Evolutionary conservation across 352 stramenopile genomes (phyloP), one percentile per base, ranked within the genome.

Genomic region (Globisporangium emineosum): DNA sequence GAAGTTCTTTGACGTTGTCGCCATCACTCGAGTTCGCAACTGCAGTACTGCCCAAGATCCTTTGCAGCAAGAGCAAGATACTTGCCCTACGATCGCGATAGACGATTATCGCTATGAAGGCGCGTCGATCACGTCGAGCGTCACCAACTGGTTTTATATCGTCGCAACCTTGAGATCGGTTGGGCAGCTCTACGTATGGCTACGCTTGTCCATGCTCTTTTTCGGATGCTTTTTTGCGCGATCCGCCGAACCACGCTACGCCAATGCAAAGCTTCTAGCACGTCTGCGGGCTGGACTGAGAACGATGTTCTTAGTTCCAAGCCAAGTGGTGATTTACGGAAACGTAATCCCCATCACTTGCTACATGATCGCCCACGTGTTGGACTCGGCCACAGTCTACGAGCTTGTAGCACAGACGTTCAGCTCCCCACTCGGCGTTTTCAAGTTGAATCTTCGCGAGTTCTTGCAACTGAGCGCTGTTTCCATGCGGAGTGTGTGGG

Each of bases 401-500:
- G 62, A 57, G n/a, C 15, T 59, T 6, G 62, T 68, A 2, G 27
- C 23, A 1, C 30, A 68, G n/a, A 43, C 27, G 12, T 64, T 68
- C 43, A 64, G 27, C 3, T 52, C 55, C 13, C 25, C 68, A 0
- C 32, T 67, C 29, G 66, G 64, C 23, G 43, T 55, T 9, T 62
- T 64, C 25, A 37, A 55, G 13, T 19, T 75, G 29, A 51, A 62
- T 3, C 54, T 67, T 23, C 21, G 33, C 0, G 57, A 72, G 19
- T 33, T 77, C 7, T 5, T 77, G 3, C 55, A 32, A 2, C 52
- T 77, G 2, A 60, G 58, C 27, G 68, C 68, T 2, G 65, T 76
- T 5, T 66, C 65, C 13, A 78, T 76, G 68, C 70, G 70, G 0
- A 72, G 57, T n/a, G 60, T 76, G 5, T 81, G 70, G 60, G 45